Evolutionary conservation across 495 filamentous ascomycete genomes (phyloP).

Genomic region (Penicillium herquei): DNA sequence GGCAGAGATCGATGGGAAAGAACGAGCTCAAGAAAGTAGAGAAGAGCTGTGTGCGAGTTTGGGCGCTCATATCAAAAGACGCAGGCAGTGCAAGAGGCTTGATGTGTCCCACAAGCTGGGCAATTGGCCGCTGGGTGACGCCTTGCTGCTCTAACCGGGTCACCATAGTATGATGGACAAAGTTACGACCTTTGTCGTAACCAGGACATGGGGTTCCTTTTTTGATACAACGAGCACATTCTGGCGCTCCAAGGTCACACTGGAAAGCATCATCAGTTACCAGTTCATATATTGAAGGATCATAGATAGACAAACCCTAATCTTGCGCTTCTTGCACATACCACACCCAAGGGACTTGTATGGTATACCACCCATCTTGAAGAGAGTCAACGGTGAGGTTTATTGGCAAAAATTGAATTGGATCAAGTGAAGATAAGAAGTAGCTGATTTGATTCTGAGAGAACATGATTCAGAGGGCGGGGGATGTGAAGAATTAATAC

Average conservation of each 20-base stretch:
- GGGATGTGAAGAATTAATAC: no score
- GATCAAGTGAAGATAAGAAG: no score
- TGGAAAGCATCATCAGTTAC: not conserved
- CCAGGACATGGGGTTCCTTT: slow-evolving; percentile 5
- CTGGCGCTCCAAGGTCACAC: slow-evolving; percentile 14
- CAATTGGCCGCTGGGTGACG: not conserved
- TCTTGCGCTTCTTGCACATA: slow-evolving; percentile 15
- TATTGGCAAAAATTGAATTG: no score
- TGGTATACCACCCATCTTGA: slow-evolving; percentile 14
- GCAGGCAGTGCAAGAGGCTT: not conserved
- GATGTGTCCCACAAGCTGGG: not conserved
- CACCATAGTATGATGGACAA: slow-evolving; percentile 6
- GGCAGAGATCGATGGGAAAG: not conserved
- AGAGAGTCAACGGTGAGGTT: not conserved
- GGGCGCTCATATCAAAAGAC: not conserved
- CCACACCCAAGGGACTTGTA: slow-evolving; percentile 9
- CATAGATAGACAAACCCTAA: slow-evolving; percentile 10
- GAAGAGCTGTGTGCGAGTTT: slow-evolving; percentile 6
- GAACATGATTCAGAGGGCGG: no score
- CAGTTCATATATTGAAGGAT: not conserved
- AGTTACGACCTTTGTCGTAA: slow-evolving; percentile 12
- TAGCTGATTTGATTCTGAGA: no score
- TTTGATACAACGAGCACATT: slow-evolving; percentile 14
- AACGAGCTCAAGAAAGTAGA: not conserved
- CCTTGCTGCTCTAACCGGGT: not conserved